These are phyloP conservation scores for Fomitopsis pulvina DNA, from an alignment of 768 basidiomycete species.

Conservation along the genomic window DNA sequence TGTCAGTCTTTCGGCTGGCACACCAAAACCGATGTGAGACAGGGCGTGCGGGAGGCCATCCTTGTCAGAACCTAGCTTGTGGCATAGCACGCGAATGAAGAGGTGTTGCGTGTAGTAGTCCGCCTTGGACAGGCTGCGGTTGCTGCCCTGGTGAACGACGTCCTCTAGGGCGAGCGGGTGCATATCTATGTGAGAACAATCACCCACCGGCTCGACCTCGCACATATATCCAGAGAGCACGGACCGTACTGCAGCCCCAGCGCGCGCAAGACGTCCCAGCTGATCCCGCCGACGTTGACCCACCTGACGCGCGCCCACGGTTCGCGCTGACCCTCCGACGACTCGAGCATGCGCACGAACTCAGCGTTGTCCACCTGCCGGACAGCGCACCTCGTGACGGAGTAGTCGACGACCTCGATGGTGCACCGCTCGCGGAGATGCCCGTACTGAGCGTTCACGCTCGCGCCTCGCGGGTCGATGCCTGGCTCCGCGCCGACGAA, in stretches of 20 bases:
- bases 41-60: no score
- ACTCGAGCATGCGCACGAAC: conserved; percentile 44
- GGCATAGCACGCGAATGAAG: conserved; percentile 61
- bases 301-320: conserved; percentile 62
- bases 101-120: conserved; percentile 65
- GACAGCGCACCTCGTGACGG: conserved; percentile 38
- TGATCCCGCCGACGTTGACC: conserved; percentile 59
- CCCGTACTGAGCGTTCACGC: conserved; percentile 44
- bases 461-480: conserved; percentile 51
- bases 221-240: no score
- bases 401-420: conserved; percentile 62
- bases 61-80: conserved; percentile 35
- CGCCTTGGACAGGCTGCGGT: conserved; percentile 49
- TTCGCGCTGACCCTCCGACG: conserved; percentile 33
- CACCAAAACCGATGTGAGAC: no score
- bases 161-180: conserved; percentile 69
- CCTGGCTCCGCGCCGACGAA: conserved; percentile 64
- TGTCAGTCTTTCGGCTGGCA: no score
- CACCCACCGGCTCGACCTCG: no score
- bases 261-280: conserved; percentile 64
- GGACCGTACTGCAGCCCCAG: conserved; percentile 54
- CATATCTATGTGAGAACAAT: conserved; percentile 42
- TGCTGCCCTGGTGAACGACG: conserved; percentile 42
- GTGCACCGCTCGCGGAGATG: conserved; percentile 48
- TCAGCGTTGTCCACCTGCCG: conserved; percentile 48